phyloP scores from a whole-genome alignment of 768 basidiomycete genomes.

The Podaxis sp. region DNA sequence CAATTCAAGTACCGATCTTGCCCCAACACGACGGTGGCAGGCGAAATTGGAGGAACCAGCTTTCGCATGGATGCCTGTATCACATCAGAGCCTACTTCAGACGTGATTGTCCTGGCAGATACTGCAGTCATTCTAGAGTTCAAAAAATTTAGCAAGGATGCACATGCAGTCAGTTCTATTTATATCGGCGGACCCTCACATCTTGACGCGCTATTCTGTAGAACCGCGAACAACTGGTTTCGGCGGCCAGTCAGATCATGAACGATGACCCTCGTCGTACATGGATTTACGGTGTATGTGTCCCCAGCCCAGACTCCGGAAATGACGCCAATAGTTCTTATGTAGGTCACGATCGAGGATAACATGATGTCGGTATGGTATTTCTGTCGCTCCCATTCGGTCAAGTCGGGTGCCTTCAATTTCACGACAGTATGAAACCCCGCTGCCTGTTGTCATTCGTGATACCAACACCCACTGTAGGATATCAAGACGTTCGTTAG shows the following conservation, averaged over 20 bases:
- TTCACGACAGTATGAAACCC: not conserved
- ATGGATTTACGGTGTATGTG: slow-evolving; percentile 3
- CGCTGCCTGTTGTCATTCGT: not conserved
- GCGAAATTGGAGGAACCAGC: slow-evolving; percentile 14
- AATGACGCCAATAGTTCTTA: not conserved
- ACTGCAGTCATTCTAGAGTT: slow-evolving; percentile 18
- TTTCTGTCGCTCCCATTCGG: slow-evolving; percentile 12
- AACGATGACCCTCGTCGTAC: not conserved
- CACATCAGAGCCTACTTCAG: not conserved
- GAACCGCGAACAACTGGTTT: not conserved
- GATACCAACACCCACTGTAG: not conserved
- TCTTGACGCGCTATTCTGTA: not conserved
- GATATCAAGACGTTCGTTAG: not conserved
- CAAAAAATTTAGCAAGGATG: slow-evolving; percentile 3
- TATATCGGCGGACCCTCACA: not conserved
- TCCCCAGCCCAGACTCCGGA: not conserved
- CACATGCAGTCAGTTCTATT: not conserved
- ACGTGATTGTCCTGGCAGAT: not conserved
- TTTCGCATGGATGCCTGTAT: slow-evolving; percentile 19
- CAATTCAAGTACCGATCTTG: not conserved
- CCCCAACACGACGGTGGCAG: not conserved
- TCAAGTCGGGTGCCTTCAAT: slow-evolving; percentile 7
- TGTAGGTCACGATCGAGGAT: slow-evolving; percentile 13
- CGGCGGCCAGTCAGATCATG: not conserved
- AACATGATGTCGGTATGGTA: slow-evolving; percentile 4